A percentile compares a stretch with the other conserved stretches of the same genome.
Evolutionary conservation across 345 rosid genomes (phyloP).

Genomic region (Murraya koenigii): DNA sequence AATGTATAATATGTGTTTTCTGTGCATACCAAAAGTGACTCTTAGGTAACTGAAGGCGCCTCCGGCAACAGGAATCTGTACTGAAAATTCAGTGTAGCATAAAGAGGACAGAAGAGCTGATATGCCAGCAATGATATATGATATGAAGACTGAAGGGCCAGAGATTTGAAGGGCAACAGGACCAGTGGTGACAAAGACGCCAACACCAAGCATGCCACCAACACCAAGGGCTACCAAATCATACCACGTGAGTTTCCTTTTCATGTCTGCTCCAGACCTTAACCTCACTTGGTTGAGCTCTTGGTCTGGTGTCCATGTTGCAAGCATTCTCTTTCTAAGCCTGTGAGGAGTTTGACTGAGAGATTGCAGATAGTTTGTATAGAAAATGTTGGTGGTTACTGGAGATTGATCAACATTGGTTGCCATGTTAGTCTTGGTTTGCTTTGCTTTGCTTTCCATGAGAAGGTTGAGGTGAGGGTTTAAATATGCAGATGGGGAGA

Average conservation of each 20-base stretch:
- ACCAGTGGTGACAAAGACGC: slow-evolving; percentile 89
- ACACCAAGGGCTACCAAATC: slow-evolving; percentile 89
- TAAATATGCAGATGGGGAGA: slow-evolving; percentile 33
- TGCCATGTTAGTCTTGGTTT: slow-evolving; percentile 27
- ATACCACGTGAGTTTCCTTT: slow-evolving; percentile 77
- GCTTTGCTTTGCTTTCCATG: slow-evolving; percentile 19
- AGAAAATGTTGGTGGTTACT: slow-evolving; percentile 21
- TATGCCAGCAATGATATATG: slow-evolving; percentile 75
- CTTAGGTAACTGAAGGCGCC: slow-evolving; percentile 95
- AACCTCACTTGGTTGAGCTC: slow-evolving; percentile 81
- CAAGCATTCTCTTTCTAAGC: slow-evolving; percentile 83
- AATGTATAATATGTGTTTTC: background rate
- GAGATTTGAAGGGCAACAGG: slow-evolving; percentile 54
- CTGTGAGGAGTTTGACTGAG: slow-evolving; percentile 81
- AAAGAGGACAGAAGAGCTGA: slow-evolving; percentile 88
- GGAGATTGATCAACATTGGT: slow-evolving; percentile 20
- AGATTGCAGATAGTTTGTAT: slow-evolving; percentile 50
- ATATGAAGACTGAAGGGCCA: slow-evolving; percentile 85
- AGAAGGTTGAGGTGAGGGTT: slow-evolving; percentile 31
- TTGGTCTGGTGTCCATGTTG: slow-evolving; percentile 89
- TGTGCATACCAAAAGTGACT: slow-evolving; percentile 75
- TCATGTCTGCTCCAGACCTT: slow-evolving; percentile 97
- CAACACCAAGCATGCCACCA: slow-evolving; percentile 95
- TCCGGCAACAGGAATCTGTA: slow-evolving; percentile 91
- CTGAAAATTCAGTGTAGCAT: slow-evolving; percentile 92